Evolutionary conservation across 257 asterid genomes (phyloP).

Genomic region (Scutellaria minor): DNA sequence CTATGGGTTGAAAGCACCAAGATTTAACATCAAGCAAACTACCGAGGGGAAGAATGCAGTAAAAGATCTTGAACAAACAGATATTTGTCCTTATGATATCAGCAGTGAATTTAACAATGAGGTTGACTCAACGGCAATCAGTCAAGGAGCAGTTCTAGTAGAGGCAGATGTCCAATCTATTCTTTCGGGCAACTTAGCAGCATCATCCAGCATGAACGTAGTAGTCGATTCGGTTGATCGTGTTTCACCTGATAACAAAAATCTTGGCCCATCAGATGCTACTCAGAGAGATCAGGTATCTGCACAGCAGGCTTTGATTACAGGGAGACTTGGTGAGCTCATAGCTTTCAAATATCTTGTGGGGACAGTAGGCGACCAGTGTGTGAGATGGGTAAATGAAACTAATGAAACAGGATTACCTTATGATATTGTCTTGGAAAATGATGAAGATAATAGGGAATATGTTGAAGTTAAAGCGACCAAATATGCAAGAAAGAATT

Average conservation of each 20-base stretch:
- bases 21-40: constrained; percentile 31
- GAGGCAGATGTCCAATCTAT: constrained; percentile 39
- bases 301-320: constrained; percentile 59
- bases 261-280: constrained; percentile 36
- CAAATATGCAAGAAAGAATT: constrained; percentile 60
- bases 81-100: constrained; percentile 38
- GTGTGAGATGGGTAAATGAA: constrained; percentile 87
- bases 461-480: constrained; percentile 92
- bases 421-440: constrained; percentile 69
- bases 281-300: constrained; percentile 44
- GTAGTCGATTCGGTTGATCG: constrained; percentile 41
- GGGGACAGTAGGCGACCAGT: constrained; percentile 45
- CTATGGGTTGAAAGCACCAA: constrained; percentile 36
- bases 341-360: constrained; percentile 69
- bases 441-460: constrained; percentile 51
- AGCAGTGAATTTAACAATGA: constrained; percentile 38
- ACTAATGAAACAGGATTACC: constrained; percentile 81
- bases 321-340: constrained; percentile 86
- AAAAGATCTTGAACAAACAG: constrained; percentile 30
- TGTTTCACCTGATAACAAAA: constrained; percentile 39
- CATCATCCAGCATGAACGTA: constrained; percentile 36
- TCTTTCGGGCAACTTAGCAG: constrained; percentile 31
- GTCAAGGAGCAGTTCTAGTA: constrained; percentile 31
- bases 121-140: constrained; percentile 32
- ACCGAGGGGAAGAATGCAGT: constrained; percentile 34